A percentile compares a stretch with the other conserved stretches of the same genome.
Evolutionary conservation across 139 green algal species (phyloP).

Genomic region (Haematococcus lacustris): DNA sequence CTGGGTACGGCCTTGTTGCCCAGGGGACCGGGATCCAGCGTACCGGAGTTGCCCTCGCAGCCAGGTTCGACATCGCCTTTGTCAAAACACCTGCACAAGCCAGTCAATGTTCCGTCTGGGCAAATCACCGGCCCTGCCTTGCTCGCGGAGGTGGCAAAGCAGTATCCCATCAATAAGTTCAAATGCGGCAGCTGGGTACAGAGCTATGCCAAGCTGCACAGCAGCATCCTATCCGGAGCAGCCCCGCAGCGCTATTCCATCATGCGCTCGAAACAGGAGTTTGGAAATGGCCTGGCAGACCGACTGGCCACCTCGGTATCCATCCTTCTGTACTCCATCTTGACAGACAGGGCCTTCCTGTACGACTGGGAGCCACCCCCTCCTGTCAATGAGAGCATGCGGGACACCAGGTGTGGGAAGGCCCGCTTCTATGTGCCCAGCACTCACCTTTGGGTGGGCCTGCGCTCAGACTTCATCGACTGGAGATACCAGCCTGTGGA

Average conservation of each 20-base stretch:
- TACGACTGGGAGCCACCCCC: constrained; percentile 18
- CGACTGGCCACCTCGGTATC: constrained; percentile 9
- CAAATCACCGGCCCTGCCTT: too few relatives aligned
- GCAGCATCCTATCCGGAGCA: constrained; percentile 7
- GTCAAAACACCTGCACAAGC: too few relatives aligned
- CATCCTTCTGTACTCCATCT: constrained; percentile 17
- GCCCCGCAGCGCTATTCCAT: constrained; percentile 18
- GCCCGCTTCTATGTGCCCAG: neutral
- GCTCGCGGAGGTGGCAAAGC: neutral
- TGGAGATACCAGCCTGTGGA: constrained; percentile 10
- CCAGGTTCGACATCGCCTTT: too few relatives aligned
- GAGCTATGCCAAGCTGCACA: constrained; percentile 10
- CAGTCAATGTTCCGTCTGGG: too few relatives aligned
- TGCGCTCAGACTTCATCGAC: constrained; percentile 19
- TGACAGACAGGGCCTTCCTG: constrained; percentile 17
- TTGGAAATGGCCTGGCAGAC: constrained; percentile 22
- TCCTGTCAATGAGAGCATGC: neutral
- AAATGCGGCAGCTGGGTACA: constrained; percentile 14
- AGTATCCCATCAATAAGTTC: constrained; percentile 13
- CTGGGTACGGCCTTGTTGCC: too few relatives aligned
- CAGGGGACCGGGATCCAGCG: too few relatives aligned
- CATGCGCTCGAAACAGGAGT: constrained; percentile 18
- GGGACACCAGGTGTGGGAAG: neutral
- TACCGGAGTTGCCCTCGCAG: too few relatives aligned
- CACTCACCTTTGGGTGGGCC: constrained; percentile 8